Conservation (phyloP, 164 flowering plant species). For the Buxus sempervirens region DNA sequence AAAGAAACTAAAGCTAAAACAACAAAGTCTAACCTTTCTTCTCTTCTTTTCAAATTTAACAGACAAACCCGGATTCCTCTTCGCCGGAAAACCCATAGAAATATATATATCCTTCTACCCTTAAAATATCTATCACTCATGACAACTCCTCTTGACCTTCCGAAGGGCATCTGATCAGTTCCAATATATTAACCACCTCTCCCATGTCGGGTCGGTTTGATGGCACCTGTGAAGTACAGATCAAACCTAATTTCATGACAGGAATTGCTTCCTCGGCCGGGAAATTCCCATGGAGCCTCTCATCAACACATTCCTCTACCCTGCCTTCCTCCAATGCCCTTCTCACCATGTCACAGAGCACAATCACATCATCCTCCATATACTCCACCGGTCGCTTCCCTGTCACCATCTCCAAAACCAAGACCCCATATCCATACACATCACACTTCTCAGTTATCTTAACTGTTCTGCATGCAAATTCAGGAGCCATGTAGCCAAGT, state of each 20-base stretch:
- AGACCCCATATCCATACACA: constrained; percentile 84
- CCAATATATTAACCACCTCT: constrained; percentile 87
- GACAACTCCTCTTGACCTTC: constrained; percentile 62
- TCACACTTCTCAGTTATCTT: constrained; percentile 93
- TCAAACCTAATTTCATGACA: constrained; percentile 76
- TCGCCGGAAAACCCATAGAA: constrained; percentile 54
- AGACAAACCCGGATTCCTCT: constrained; percentile 67
- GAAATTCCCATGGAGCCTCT: constrained; percentile 55
- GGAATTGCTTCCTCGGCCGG: constrained; percentile 84
- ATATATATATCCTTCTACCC: constrained; percentile 8
- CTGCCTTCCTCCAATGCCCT: constrained; percentile 77
- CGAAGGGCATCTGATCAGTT: constrained; percentile 76
- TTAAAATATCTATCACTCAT: constrained; percentile 20
- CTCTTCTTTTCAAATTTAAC: constrained; percentile 15
- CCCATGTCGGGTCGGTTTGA: constrained; percentile 92
- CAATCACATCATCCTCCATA: constrained; percentile 95
- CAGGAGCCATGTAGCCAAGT: constrained; percentile 98
- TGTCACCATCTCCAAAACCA: constrained; percentile 76
- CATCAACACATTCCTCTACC: constrained; percentile 77
- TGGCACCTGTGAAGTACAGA: constrained; percentile 95
- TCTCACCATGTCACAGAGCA: constrained; percentile 83
- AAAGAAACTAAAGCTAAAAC: constrained; percentile 17
- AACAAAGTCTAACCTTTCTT: constrained; percentile 12
- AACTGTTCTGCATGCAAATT: constrained; percentile 83
- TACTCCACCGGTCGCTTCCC: constrained; percentile 95